Conservation (phyloP, 345 rosid species). For the sweet orange (Citrus sinensis) region DNA sequence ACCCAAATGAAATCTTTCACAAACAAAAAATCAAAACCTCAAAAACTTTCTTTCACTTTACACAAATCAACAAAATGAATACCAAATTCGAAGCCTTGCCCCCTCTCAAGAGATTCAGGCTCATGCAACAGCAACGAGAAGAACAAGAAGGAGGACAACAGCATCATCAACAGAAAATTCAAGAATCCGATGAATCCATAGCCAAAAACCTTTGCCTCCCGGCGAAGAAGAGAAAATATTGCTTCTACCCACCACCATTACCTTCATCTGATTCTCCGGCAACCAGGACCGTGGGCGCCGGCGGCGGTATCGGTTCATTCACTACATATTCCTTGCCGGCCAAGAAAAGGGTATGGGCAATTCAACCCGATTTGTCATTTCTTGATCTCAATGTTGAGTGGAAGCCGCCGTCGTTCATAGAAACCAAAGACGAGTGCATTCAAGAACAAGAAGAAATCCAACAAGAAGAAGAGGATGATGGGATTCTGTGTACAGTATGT, state of each 20-base stretch:
- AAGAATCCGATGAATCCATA: constrained; percentile 24
- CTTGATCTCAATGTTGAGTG: constrained; percentile 77
- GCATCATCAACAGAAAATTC: constrained; percentile 17
- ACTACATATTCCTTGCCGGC: constrained; percentile 53
- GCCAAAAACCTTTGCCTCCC: constrained; percentile 43
- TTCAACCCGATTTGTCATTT: constrained; percentile 50
- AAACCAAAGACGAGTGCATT: neutral
- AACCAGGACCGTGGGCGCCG: neutral
- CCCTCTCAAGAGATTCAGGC: constrained; percentile 68
- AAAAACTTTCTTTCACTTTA: neutral
- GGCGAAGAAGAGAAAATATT: constrained; percentile 75
- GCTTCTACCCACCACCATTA: constrained; percentile 22
- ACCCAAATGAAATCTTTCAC: neutral
- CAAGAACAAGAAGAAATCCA: neutral
- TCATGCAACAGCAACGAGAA: constrained; percentile 33
- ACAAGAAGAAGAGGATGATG: constrained; percentile 56
- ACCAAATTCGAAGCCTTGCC: constrained; percentile 47
- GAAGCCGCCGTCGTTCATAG: constrained; percentile 38
- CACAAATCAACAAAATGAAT: constrained; percentile 37
- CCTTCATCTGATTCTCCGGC: constrained; percentile 8
- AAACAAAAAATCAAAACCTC: neutral
- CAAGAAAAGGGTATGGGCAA: constrained; percentile 88
- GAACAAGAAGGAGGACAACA: constrained; percentile 29
- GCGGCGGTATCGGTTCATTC: neutral
- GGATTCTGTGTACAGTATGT: constrained; percentile 78